Conservation (phyloP, 2,329 filamentous ascomycete genomes). For the Trichoderma aggressivum region DNA sequence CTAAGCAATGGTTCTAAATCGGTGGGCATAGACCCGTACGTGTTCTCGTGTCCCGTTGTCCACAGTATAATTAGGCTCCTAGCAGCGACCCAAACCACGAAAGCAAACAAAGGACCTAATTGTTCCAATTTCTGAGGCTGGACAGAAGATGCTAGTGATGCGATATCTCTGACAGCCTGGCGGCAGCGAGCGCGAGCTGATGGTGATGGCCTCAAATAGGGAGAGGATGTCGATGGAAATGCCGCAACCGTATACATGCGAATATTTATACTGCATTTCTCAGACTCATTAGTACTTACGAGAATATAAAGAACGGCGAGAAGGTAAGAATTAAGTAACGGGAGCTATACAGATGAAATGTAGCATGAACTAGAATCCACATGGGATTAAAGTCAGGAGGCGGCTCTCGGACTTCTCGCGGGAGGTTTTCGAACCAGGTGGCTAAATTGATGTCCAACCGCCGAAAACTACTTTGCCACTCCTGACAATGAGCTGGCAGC, state of each 20-base stretch:
- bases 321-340: not conserved
- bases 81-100: not conserved
- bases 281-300: not conserved
- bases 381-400: not conserved
- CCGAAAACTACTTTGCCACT: not conserved
- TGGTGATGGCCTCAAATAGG: not conserved
- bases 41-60: not conserved
- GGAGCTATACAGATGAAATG: not conserved
- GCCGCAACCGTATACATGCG: not conserved
- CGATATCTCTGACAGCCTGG: not conserved
- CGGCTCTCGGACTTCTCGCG: not conserved
- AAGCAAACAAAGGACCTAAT: not conserved
- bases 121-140: not conserved
- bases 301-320: not conserved
- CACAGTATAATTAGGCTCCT: not conserved
- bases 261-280: not conserved
- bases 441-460: not conserved
- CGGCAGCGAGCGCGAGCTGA: not conserved
- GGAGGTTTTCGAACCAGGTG: not conserved
- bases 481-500: not conserved
- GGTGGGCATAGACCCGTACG: not conserved
- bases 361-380: not conserved
- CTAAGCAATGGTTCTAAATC: not conserved
- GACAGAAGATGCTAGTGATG: not conserved
- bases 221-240: not conserved